Conservation (phyloP, 78 protist genomes). For the Chrysochromulina parva region DNA sequence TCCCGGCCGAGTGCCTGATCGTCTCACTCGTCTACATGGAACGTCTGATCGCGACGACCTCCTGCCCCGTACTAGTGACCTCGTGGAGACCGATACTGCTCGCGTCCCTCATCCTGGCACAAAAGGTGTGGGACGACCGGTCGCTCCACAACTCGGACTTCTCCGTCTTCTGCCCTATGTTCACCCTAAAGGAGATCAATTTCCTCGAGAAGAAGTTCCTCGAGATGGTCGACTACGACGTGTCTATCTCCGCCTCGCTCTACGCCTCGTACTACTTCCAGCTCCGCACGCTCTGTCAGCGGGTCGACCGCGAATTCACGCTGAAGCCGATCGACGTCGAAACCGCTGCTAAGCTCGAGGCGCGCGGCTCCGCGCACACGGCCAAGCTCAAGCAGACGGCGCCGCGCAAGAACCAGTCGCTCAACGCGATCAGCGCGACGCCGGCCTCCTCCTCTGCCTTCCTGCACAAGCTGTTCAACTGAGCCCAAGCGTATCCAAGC, state of each 20-base stretch:
- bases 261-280: constrained; percentile 3
- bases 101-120: constrained; percentile 9
- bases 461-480: too few species aligned
- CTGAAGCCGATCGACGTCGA: background rate
- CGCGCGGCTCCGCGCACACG: background rate
- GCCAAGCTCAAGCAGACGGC: background rate
- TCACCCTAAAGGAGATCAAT: background rate
- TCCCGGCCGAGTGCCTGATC: constrained; percentile 20
- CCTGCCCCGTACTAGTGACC: background rate
- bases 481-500: too few species aligned
- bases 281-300: constrained; percentile 1
- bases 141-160: background rate
- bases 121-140: constrained; percentile 10
- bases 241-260: background rate
- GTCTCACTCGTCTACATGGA: background rate
- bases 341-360: background rate
- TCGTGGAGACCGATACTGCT: constrained; percentile 15
- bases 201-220: constrained; percentile 2
- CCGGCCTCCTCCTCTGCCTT: too few species aligned
- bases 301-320: background rate
- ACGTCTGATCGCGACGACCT: background rate
- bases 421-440: background rate
- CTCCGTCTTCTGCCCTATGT: constrained; percentile 4
- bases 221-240: background rate
- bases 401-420: background rate